phyloP scores from a whole-genome alignment of 306 rosid genomes.

The Elaeagnus macrophylla region DNA sequence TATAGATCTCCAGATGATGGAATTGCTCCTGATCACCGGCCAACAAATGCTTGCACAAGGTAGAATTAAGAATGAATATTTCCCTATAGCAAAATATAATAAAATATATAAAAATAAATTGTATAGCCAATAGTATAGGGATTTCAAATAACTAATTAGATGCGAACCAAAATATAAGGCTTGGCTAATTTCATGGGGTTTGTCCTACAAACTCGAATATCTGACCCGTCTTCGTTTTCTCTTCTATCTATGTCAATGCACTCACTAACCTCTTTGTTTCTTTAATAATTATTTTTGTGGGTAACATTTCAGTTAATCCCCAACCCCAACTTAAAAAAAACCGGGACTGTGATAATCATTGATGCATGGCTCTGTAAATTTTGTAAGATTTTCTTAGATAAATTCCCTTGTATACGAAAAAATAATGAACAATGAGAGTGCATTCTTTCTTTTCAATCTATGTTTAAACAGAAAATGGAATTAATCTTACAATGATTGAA shows the following conservation, averaged over 20 bases:
- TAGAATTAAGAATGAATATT: slow-evolving; percentile 16
- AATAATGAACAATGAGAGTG: neutral
- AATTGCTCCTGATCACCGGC: slow-evolving; percentile 88
- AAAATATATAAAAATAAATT: too few species aligned
- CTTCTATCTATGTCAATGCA: too few species aligned
- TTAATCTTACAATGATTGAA: neutral
- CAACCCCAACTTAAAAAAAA: too few species aligned
- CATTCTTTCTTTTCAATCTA: neutral
- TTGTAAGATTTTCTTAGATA: too few species aligned
- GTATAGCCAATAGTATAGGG: neutral
- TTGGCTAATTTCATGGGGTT: neutral
- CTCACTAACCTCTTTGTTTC: too few species aligned
- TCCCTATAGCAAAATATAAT: too few species aligned
- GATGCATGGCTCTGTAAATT: too few species aligned
- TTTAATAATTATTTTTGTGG: too few species aligned
- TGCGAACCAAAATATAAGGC: slow-evolving; percentile 5
- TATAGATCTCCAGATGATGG: slow-evolving; percentile 91
- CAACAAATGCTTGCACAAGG: slow-evolving; percentile 95
- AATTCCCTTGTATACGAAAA: too few species aligned
- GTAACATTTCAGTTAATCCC: too few species aligned
- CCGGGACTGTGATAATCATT: too few species aligned
- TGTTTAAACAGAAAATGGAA: neutral
- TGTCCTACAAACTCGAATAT: slow-evolving; percentile 1
- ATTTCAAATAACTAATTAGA: neutral
- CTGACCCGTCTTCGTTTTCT: neutral